These are phyloP conservation scores for Stagonosporopsis cucurbitacearum DNA, from an alignment of 2,329 filamentous ascomycete genomes.

Conservation along the genomic window DNA sequence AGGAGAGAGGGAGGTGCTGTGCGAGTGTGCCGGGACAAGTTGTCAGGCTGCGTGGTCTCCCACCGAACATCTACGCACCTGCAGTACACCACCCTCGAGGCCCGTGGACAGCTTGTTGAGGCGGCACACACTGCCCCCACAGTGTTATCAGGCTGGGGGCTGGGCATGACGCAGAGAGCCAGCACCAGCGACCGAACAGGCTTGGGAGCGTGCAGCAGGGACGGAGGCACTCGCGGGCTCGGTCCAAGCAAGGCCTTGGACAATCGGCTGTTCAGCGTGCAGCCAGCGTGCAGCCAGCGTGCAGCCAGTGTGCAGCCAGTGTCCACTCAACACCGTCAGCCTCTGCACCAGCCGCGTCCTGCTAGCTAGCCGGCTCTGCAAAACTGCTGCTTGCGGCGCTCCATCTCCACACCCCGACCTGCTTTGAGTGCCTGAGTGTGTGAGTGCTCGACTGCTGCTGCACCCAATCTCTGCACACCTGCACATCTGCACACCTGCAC, in stretches of 20 bases:
- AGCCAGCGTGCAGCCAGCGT: no score
- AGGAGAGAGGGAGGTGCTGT: no score
- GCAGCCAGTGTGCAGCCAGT: no score
- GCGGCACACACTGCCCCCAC: background rate
- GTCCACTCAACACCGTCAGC: no score
- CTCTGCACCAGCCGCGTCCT: conserved; percentile 16
- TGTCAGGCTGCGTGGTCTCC: no score
- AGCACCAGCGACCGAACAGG: background rate
- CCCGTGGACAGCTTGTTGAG: background rate
- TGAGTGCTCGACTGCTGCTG: no score
- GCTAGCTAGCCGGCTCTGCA: conserved; percentile 1
- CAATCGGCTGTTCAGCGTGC: conserved; percentile 6
- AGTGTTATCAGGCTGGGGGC: background rate
- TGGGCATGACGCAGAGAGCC: conserved; percentile 13
- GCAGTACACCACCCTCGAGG: background rate
- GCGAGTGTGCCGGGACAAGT: no score
- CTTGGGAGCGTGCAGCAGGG: conserved; percentile 10
- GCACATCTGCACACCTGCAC: background rate
- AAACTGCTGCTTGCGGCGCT: conserved; percentile 9
- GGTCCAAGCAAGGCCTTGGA: conserved; percentile 15
- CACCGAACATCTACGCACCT: no score
- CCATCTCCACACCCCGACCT: background rate
- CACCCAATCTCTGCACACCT: no score
- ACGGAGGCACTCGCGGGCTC: background rate
- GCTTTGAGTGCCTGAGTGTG: background rate